Evolutionary conservation across 345 rosid genomes (phyloP).

Genomic region (Eucalyptus globulus): DNA sequence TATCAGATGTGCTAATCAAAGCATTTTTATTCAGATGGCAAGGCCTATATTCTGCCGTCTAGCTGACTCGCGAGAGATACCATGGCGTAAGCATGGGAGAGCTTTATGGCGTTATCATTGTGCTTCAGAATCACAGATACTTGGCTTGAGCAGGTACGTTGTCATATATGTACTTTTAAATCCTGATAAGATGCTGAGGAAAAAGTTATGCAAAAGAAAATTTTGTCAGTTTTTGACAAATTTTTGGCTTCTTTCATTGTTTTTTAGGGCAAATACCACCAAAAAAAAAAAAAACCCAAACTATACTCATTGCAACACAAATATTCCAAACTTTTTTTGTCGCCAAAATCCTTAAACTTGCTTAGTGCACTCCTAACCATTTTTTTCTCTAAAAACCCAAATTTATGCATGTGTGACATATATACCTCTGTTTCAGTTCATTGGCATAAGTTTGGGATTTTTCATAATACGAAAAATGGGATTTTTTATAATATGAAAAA

Average conservation of each 20-base stretch:
- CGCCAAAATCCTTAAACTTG: background rate
- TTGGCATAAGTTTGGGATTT: background rate
- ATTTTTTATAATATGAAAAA: too few relatives aligned
- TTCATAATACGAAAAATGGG: too few relatives aligned
- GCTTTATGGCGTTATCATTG: background rate
- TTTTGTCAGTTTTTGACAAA: background rate
- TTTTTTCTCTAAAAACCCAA: background rate
- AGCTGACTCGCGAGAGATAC: background rate
- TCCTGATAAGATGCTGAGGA: background rate
- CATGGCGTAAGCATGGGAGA: background rate
- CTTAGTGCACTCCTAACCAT: rapidly evolving
- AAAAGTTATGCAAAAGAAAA: background rate
- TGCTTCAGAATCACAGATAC: background rate
- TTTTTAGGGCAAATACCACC: background rate
- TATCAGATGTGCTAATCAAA: background rate
- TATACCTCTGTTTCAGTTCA: too few relatives aligned
- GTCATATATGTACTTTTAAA: background rate
- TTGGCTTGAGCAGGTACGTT: background rate
- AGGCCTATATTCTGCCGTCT: background rate
- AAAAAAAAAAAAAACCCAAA: background rate
- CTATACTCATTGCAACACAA: background rate
- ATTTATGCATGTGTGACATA: background rate
- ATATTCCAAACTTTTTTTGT: background rate
- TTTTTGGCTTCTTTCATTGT: background rate
- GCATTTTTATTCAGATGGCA: background rate